Evolutionary conservation across 305 asterid genomes (phyloP).

Genomic region (Withania somnifera): DNA sequence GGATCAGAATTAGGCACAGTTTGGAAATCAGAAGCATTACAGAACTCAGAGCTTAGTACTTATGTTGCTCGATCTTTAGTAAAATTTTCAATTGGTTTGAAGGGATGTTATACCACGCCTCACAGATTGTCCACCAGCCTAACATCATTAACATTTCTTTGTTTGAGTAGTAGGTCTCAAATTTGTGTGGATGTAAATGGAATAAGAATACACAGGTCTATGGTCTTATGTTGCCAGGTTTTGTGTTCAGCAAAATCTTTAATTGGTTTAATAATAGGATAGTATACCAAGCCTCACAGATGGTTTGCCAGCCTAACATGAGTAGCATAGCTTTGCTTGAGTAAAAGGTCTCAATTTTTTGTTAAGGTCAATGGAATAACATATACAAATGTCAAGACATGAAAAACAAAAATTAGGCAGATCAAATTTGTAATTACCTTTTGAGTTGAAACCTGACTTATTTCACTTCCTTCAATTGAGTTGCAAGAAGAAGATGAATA

Average conservation of each 20-base stretch:
- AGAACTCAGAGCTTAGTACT: neutral
- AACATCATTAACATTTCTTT: neutral
- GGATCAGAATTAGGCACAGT: neutral
- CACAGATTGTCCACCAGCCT: neutral
- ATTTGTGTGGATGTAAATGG: neutral
- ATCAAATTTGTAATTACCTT: constrained; percentile 29
- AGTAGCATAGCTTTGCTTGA: neutral
- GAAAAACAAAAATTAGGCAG: neutral
- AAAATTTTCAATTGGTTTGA: neutral
- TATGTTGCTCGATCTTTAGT: neutral
- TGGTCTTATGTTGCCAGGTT: constrained; percentile 1
- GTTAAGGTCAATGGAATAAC: neutral
- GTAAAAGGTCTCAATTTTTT: neutral
- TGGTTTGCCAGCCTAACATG: neutral
- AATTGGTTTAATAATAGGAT: neutral
- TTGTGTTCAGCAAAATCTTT: neutral
- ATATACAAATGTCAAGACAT: neutral
- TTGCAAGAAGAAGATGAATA: constrained; percentile 44
- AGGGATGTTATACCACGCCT: neutral
- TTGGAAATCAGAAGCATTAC: neutral
- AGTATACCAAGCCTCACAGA: neutral
- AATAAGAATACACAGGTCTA: neutral
- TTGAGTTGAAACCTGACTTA: constrained; percentile 34
- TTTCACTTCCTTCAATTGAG: constrained; percentile 42
- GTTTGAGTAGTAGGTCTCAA: neutral